These are phyloP conservation scores for Calycina herbarum DNA, from an alignment of 2,329 filamentous ascomycete genomes.

Conservation along the genomic window DNA sequence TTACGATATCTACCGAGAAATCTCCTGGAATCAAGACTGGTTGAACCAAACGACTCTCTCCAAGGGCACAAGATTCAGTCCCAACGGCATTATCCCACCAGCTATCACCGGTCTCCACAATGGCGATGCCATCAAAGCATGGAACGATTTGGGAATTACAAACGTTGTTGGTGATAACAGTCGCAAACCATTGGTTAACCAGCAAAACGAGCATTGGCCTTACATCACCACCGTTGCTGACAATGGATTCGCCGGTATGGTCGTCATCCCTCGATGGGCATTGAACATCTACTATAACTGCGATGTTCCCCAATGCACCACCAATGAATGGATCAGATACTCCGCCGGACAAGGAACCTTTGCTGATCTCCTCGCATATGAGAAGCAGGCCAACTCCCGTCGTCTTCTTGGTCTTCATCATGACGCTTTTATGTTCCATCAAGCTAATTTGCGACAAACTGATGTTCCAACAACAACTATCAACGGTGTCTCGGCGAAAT, in stretches of 20 bases:
- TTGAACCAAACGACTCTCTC: slow-evolving; percentile 51
- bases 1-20: slow-evolving; percentile 54
- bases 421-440: slow-evolving; percentile 48
- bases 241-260: slow-evolving; percentile 57
- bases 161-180: slow-evolving; percentile 64
- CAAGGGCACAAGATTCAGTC: slow-evolving; percentile 47
- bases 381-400: slow-evolving; percentile 52
- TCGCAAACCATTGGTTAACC: slow-evolving; percentile 51
- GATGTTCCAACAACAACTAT: slow-evolving; percentile 22
- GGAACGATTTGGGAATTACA: slow-evolving; percentile 57
- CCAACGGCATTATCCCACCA: slow-evolving; percentile 57
- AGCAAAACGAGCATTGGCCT: slow-evolving; percentile 49
- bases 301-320: slow-evolving; percentile 45
- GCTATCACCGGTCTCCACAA: slow-evolving; percentile 64
- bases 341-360: slow-evolving; percentile 58
- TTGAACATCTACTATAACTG: slow-evolving; percentile 67
- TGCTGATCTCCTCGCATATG: slow-evolving; percentile 49
- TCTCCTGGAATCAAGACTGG: slow-evolving; percentile 60
- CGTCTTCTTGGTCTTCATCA: slow-evolving; percentile 52
- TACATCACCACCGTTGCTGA: slow-evolving; percentile 50
- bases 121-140: slow-evolving; percentile 57
- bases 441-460: slow-evolving; percentile 55
- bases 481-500: slow-evolving; percentile 12
- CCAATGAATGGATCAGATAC: slow-evolving; percentile 54
- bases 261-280: slow-evolving; percentile 59